These are phyloP conservation scores for Deinandra increscens DNA, from an alignment of 129 eudicot genomes.

Conservation along the genomic window DNA sequence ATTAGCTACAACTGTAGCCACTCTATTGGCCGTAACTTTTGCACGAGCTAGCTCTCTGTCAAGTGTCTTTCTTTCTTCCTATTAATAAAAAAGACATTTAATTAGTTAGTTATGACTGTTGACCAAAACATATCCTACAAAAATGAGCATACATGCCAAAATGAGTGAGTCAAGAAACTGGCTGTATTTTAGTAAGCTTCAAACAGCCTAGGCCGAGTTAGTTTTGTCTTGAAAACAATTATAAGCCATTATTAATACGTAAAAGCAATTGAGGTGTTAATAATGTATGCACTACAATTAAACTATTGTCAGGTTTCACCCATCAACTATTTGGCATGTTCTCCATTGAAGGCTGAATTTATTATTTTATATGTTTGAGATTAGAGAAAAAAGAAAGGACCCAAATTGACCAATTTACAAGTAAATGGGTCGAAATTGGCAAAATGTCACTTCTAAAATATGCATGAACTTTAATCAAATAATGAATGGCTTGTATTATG, in stretches of 20 bases:
- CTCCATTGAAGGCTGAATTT: not conserved
- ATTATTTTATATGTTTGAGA: not conserved
- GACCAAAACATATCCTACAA: not conserved
- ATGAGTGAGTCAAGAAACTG: not conserved
- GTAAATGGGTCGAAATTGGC: conserved; percentile 6
- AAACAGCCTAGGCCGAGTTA: not conserved
- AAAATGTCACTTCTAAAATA: not conserved
- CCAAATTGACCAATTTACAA: not conserved
- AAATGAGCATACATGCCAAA: not conserved
- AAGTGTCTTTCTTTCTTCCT: conserved; percentile 89
- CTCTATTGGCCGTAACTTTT: conserved; percentile 96
- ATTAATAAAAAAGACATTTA: conserved; percentile 6
- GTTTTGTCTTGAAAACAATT: not conserved
- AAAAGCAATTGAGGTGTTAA: not conserved
- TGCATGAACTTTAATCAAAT: not conserved
- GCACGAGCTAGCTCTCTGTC: conserved; percentile 96
- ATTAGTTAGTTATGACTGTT: conserved; percentile 1
- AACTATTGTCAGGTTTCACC: not conserved
- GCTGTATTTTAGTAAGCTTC: not conserved
- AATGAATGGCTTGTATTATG: not conserved
- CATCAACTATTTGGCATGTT: not conserved
- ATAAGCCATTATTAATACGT: not conserved
- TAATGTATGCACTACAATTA: not conserved
- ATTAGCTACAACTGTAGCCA: conserved; percentile 91
- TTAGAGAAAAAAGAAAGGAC: not conserved